Conservation (phyloP, 306 rosid genomes). For the Leucaena leucocephala region DNA sequence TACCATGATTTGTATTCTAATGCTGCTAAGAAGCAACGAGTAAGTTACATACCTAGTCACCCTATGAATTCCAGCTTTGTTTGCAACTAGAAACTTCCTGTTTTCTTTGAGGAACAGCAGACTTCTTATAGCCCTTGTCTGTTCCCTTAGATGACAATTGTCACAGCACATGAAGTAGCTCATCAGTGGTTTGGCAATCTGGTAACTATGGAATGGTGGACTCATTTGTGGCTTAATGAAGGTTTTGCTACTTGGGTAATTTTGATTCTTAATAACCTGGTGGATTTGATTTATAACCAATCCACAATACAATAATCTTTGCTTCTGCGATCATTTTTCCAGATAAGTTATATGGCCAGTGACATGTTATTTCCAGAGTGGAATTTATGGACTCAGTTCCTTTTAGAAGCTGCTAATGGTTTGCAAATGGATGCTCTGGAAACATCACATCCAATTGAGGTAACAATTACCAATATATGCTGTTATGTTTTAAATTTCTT, state of each 20-base stretch:
- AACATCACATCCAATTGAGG: constrained; percentile 72
- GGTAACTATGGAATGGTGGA: constrained; percentile 99
- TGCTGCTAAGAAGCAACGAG: constrained; percentile 51
- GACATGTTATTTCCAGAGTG: constrained; percentile 65
- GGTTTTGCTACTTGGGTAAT: constrained; percentile 98
- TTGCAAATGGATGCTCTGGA: constrained; percentile 57
- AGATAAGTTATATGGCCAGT: constrained; percentile 70
- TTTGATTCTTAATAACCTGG: constrained; percentile 26
- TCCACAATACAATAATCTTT: constrained; percentile 10
- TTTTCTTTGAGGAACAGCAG: not conserved
- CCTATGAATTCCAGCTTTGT: not conserved
- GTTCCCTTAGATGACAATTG: not conserved
- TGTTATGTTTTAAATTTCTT: not conserved
- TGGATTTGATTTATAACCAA: constrained; percentile 19
- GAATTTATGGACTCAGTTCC: constrained; percentile 69
- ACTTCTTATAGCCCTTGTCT: constrained; percentile 9
- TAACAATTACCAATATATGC: constrained; percentile 6
- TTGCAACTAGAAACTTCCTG: not conserved
- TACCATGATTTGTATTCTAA: constrained; percentile 51
- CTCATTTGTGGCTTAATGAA: constrained; percentile 97
- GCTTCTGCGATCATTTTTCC: constrained; percentile 28
- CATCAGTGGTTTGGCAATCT: constrained; percentile 99
- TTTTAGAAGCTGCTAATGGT: constrained; percentile 46
- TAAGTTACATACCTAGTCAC: constrained; percentile 32
- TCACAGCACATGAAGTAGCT: constrained; percentile 84